Evolutionary conservation across 1,284 basidiomycete genomes (phyloP).

Genomic region (Pterulicium gracile): DNA sequence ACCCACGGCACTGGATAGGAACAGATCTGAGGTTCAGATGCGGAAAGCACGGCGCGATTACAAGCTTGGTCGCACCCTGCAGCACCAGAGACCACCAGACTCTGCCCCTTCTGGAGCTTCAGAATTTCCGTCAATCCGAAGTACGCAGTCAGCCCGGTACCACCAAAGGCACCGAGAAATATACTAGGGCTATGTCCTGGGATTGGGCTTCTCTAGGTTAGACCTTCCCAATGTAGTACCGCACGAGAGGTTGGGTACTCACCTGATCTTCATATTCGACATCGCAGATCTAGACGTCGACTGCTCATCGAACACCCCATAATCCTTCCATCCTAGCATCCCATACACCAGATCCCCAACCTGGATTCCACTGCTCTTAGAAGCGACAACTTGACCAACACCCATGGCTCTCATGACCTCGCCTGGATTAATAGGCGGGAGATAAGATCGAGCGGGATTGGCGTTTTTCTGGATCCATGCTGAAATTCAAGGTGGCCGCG

Average conservation of each 20-base stretch:
- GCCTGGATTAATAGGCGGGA: conserved; percentile 13
- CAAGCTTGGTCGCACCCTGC: conserved; percentile 16
- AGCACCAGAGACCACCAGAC: conserved; percentile 25
- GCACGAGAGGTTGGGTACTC: too few species aligned
- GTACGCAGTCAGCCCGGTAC: conserved; percentile 19
- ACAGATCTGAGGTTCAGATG: not conserved
- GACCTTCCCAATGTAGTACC: too few species aligned
- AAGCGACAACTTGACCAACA: conserved; percentile 14
- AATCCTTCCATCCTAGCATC: conserved; percentile 17
- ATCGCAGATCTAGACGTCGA: too few species aligned
- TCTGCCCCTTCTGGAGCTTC: conserved; percentile 22
- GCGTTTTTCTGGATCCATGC: conserved; percentile 8
- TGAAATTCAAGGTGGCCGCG: too few species aligned
- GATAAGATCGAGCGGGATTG: conserved; percentile 13
- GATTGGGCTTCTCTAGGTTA: conserved; percentile 1
- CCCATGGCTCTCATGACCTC: conserved; percentile 13
- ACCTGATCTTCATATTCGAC: too few species aligned
- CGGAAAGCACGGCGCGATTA: not conserved
- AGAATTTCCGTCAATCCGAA: conserved; percentile 21
- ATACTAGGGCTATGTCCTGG: conserved; percentile 11
- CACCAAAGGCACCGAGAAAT: conserved; percentile 16
- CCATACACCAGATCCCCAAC: conserved; percentile 15
- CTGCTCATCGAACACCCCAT: conserved; percentile 12
- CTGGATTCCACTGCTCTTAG: conserved; percentile 13
- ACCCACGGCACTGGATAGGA: conserved; percentile 17